These are phyloP conservation scores for Harrya chromipes DNA, from an alignment of 768 basidiomycete species.

Conservation along the genomic window DNA sequence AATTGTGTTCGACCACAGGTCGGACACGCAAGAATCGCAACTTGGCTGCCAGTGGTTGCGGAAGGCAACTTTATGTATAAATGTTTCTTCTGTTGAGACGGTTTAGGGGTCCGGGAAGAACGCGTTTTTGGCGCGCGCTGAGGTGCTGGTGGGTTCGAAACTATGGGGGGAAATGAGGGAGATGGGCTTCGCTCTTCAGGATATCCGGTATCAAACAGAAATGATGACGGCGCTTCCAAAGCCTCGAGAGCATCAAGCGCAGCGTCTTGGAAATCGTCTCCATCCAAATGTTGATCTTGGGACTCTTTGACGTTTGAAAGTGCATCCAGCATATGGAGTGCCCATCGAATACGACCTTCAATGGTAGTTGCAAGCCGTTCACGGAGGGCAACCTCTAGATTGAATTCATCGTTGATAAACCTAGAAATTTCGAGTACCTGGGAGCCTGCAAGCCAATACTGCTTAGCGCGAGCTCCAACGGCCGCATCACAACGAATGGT, in stretches of 20 bases:
- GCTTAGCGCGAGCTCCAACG: background rate
- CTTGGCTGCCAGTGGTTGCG: constrained; percentile 25
- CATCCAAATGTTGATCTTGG: constrained; percentile 19
- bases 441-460: constrained; percentile 9
- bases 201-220: constrained; percentile 31
- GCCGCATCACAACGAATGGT: too few relatives aligned
- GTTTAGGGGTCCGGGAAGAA: constrained; percentile 26
- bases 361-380: constrained; percentile 40
- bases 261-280: constrained; percentile 36
- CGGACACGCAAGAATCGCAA: constrained; percentile 39
- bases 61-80: constrained; percentile 39
- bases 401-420: constrained; percentile 36
- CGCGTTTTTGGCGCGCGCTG: constrained; percentile 27
- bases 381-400: constrained; percentile 43
- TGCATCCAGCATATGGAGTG: constrained; percentile 38
- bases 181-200: constrained; percentile 23
- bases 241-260: constrained; percentile 43
- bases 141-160: constrained; percentile 7
- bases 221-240: constrained; percentile 37
- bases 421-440: constrained; percentile 12
- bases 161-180: constrained; percentile 20
- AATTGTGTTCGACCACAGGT: constrained; percentile 47
- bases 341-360: constrained; percentile 46
- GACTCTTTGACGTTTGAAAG: constrained; percentile 20
- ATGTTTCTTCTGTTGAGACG: constrained; percentile 33